Evolutionary conservation across 306 rosid genomes (phyloP).

Genomic region (Quercus parvula): DNA sequence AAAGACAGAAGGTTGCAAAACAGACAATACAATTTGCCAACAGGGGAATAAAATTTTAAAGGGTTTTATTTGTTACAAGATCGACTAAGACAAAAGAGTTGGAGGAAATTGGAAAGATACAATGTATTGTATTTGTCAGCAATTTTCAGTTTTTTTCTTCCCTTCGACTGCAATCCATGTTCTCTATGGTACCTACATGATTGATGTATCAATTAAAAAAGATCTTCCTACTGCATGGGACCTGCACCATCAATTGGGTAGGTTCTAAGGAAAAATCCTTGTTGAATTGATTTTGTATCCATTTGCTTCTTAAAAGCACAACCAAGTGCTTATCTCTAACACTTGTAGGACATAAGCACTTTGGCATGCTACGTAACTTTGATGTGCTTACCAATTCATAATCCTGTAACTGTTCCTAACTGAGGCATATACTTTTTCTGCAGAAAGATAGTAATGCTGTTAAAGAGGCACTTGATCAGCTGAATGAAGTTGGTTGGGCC

Average conservation of each 20-base stretch:
- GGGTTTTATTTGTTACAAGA: not conserved
- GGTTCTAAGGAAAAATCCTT: not conserved
- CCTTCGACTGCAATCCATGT: not conserved
- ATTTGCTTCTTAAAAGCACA: not conserved
- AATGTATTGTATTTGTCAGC: not conserved
- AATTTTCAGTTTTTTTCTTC: not conserved
- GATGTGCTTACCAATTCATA: not conserved
- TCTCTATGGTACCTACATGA: not conserved
- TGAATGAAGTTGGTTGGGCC: constrained; percentile 83
- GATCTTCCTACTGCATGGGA: not conserved
- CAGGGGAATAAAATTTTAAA: not conserved
- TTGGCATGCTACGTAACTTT: not conserved
- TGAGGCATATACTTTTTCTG: constrained; percentile 12
- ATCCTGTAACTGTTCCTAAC: not conserved
- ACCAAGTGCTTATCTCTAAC: not conserved
- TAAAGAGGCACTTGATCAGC: constrained; percentile 79
- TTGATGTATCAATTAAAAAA: not conserved
- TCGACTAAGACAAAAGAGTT: not conserved
- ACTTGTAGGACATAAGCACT: not conserved
- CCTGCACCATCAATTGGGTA: not conserved
- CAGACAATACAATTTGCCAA: not conserved
- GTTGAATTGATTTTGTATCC: not conserved
- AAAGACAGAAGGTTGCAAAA: not conserved
- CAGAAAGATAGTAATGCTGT: constrained; percentile 86
- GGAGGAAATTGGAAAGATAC: not conserved